These are phyloP conservation scores for Aspergillus bertholletiae DNA, from an alignment of 495 filamentous ascomycete genomes.

Conservation along the genomic window DNA sequence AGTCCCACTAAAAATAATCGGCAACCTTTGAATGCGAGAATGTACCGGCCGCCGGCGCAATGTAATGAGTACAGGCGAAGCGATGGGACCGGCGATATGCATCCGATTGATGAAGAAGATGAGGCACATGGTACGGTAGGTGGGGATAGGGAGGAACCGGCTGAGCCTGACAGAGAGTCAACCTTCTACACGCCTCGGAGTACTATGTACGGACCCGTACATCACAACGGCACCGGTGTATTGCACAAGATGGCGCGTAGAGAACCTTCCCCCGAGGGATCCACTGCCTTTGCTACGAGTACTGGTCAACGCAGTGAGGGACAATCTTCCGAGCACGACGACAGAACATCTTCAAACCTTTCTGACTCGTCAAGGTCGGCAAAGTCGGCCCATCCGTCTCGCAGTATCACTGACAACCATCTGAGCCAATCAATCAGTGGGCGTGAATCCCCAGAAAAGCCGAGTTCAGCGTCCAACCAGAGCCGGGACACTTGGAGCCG, in stretches of 20 bases:
- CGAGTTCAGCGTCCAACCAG: conserved; percentile 17
- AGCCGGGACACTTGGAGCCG: conserved; percentile 23
- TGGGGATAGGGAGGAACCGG: conserved; percentile 12
- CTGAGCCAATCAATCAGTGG: conserved; percentile 25
- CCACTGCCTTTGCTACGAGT: neutral
- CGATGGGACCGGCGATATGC: conserved; percentile 50
- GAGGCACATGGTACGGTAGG: conserved; percentile 25
- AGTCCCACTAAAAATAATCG: conserved; percentile 51
- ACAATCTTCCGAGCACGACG: conserved; percentile 36
- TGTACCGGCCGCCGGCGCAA: conserved; percentile 22
- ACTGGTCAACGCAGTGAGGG: neutral
- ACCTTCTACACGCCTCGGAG: conserved; percentile 27
- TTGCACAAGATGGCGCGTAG: too few relatives aligned
- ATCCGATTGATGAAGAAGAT: conserved; percentile 70
- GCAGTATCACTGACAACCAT: conserved; percentile 12
- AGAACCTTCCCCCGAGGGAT: neutral
- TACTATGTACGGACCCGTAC: too few relatives aligned
- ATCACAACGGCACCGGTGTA: too few relatives aligned
- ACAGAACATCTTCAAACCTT: conserved; percentile 55
- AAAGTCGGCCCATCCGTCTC: conserved; percentile 9
- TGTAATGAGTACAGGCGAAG: conserved; percentile 47
- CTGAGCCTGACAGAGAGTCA: conserved; percentile 27
- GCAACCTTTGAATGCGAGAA: conserved; percentile 11
- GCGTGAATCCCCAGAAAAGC: conserved; percentile 23
- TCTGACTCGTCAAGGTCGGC: conserved; percentile 38